phyloP scores from a whole-genome alignment of 345 rosid genomes.

The thale cress (Arabidopsis thaliana) region TAIR10.1 NC_003074.8:18404501-18405000 shows the following conservation, averaged over 20 bases:
- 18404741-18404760: neutral
- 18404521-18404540: neutral
- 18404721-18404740: neutral
- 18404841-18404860: too few relatives aligned
- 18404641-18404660: neutral
- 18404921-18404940: too few relatives aligned
- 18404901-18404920: too few relatives aligned
- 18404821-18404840: neutral
- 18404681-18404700: neutral
- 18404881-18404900: neutral
- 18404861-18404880: neutral
- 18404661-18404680: neutral
- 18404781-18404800: conserved; percentile 11
- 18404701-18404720: neutral
- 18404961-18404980: neutral
- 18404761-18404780: conserved; percentile 6
- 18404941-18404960: neutral
- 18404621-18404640: neutral
- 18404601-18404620: neutral
- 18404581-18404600: neutral
- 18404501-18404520: neutral
- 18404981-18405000: neutral
- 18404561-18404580: neutral
- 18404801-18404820: neutral
- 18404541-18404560: neutral